Base-by-base conservation (phyloP, 495 filamentous ascomycete genomes). In the Podospora appendiculata region DNA sequence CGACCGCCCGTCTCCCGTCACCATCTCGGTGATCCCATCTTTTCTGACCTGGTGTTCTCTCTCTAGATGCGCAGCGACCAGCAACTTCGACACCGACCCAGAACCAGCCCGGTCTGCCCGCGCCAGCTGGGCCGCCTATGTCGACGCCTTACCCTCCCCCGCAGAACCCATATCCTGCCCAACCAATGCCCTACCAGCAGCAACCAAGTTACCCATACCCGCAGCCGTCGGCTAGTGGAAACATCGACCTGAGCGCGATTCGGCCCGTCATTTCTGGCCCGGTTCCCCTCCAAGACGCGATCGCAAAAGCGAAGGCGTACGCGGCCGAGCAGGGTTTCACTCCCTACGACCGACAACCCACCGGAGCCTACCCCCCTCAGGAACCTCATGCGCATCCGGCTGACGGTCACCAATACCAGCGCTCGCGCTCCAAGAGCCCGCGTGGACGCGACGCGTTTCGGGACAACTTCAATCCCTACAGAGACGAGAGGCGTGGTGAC, bases 391-490 rank as follows among this genome's bases (percentile, higher is more conserved):
- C 3, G 38, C 73, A 72, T 57, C 41, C 59, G 45, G 43, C 57
- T 33, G 68, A 75, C 40, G 59, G 68, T 19, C 73, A 82, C 56
- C 67, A 59, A 16, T 87, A 83, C 62, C 65, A 63, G 38, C 82
- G 85, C 18, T 84, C 85, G 9, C 77, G 88, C 45, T 89, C 87
- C 41, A 81, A 84, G 19, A 85, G 85, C 48, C 84, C 85, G 9
- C 76, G 59, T 2, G 60, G 75, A 13, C 78, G 80, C 54, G 79
- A 86, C 47, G 69, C 76, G 9, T 89, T 79, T 64, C 81, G 84
- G 60, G 86, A 89, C 63, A 83, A 79, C 60, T 75, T 79, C 61
- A 87, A 88, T 51, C 84, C 86, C 6, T 90, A 89, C 62, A 77
- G 85, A 53, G 86, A 89, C 53, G 88, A 92, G 61, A 79, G 88